Evolutionary conservation across 495 filamentous ascomycete genomes (phyloP).

Genomic region (Ascobolus immersus): DNA sequence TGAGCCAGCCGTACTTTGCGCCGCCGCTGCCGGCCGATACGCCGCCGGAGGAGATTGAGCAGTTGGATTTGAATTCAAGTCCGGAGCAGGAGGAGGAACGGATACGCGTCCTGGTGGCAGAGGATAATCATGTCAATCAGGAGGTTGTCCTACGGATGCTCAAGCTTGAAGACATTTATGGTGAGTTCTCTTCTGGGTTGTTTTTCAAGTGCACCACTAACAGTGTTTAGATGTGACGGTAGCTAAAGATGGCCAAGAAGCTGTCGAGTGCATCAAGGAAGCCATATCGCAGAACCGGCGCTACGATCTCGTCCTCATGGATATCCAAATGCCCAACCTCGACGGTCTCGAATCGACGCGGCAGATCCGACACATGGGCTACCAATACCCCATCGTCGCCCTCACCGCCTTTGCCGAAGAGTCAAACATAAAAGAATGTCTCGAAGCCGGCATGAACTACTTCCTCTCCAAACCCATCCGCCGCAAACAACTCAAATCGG

Average conservation of each 20-base stretch:
- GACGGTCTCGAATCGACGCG: conserved; percentile 70
- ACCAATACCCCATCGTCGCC: conserved; percentile 70
- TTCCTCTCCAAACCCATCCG: conserved; percentile 56
- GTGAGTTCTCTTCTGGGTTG: conserved; percentile 16
- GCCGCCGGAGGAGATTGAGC: conserved; percentile 12
- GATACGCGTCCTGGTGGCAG: conserved; percentile 67
- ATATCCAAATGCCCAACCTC: conserved; percentile 61
- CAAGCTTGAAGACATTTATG: conserved; percentile 40
- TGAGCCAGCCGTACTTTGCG: conserved; percentile 70
- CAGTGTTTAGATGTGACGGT: conserved; percentile 42
- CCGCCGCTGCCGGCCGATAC: conserved; percentile 20
- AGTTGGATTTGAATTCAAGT: conserved; percentile 28
- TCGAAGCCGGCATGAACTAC: conserved; percentile 25
- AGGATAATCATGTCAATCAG: conserved; percentile 88
- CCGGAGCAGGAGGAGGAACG: conserved; percentile 27
- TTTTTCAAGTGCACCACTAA: conserved; percentile 8
- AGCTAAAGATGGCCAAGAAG: conserved; percentile 73
- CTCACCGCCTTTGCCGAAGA: conserved; percentile 78
- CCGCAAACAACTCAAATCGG: conserved; percentile 57
- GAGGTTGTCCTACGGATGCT: conserved; percentile 67
- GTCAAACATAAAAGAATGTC: conserved; percentile 59
- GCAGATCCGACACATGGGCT: conserved; percentile 69
- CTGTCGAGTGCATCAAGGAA: conserved; percentile 58
- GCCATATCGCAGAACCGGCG: conserved; percentile 41
- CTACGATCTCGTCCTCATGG: conserved; percentile 2